These are phyloP conservation scores for Pythium phragmitis DNA, from an alignment of 352 stramenopile genomes.

Conservation along the genomic window DNA sequence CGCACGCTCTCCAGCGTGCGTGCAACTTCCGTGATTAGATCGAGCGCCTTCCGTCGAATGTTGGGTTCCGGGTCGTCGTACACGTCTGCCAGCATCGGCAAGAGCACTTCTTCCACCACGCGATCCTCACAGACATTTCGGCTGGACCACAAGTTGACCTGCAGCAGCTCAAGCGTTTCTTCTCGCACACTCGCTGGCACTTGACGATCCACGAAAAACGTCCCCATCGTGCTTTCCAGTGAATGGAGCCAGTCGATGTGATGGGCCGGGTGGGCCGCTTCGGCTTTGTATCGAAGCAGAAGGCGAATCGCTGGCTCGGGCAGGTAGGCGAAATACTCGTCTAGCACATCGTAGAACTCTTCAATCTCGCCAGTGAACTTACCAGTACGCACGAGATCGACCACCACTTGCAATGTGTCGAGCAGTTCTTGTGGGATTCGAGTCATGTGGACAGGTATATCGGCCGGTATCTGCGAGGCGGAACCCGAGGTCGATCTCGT, in stretches of 20 bases:
- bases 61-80: conserved; percentile 68
- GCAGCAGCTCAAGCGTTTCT: conserved; percentile 67
- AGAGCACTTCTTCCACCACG: conserved; percentile 82
- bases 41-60: conserved; percentile 57
- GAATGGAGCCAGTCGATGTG: conserved; percentile 65
- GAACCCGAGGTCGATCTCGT: neutral
- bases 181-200: conserved; percentile 54
- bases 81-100: conserved; percentile 62
- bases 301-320: conserved; percentile 56
- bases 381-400: conserved; percentile 61
- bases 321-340: conserved; percentile 70
- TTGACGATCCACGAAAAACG: conserved; percentile 58
- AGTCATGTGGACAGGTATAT: conserved; percentile 49
- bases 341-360: conserved; percentile 73
- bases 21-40: conserved; percentile 67
- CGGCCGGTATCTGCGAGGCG: neutral
- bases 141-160: conserved; percentile 71
- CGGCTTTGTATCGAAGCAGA: conserved; percentile 61
- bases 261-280: conserved; percentile 62
- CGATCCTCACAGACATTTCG: conserved; percentile 82
- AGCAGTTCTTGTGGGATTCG: conserved; percentile 76
- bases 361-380: conserved; percentile 68
- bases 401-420: conserved; percentile 70
- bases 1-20: conserved; percentile 77
- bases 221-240: conserved; percentile 50